Evolutionary conservation across 2,329 filamentous ascomycete genomes (phyloP).

Genomic region (Sordariomycetes sp.): DNA sequence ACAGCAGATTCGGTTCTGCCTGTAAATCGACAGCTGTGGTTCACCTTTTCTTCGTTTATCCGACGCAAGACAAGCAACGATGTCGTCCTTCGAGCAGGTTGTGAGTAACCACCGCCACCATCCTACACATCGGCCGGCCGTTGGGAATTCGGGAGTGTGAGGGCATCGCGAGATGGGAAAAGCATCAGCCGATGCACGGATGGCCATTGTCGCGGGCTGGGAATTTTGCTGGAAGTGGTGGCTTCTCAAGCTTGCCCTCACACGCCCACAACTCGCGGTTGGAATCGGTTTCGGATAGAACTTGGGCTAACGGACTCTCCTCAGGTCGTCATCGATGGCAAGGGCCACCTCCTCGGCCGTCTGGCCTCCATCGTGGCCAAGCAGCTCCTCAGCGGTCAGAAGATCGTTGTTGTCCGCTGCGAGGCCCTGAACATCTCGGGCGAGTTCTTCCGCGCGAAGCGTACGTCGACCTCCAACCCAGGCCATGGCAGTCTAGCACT

Average conservation of each 20-base stretch:
- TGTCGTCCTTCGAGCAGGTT: slow-evolving; percentile 63
- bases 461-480: slow-evolving; percentile 57
- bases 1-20: slow-evolving; percentile 27
- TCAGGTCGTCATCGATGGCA: slow-evolving; percentile 98
- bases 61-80: slow-evolving; percentile 32
- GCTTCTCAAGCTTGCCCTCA: too few species aligned
- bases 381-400: slow-evolving; percentile 98
- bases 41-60: slow-evolving; percentile 16
- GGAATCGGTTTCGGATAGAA: neutral
- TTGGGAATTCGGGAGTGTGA: neutral
- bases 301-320: slow-evolving; percentile 7
- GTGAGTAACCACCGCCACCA: slow-evolving; percentile 39
- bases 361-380: slow-evolving; percentile 97
- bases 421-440: slow-evolving; percentile 99
- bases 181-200: too few species aligned
- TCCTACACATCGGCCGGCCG: slow-evolving; percentile 2
- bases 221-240: too few species aligned
- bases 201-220: too few species aligned
- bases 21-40: slow-evolving; percentile 22
- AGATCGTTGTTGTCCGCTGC: slow-evolving; percentile 98
- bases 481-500: neutral
- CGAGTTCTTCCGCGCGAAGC: slow-evolving; percentile 99
- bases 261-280: too few species aligned
- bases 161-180: neutral
- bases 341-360: slow-evolving; percentile 99